These are phyloP conservation scores for Auriscalpium vulgare DNA, from an alignment of 768 basidiomycete species.

Conservation along the genomic window DNA sequence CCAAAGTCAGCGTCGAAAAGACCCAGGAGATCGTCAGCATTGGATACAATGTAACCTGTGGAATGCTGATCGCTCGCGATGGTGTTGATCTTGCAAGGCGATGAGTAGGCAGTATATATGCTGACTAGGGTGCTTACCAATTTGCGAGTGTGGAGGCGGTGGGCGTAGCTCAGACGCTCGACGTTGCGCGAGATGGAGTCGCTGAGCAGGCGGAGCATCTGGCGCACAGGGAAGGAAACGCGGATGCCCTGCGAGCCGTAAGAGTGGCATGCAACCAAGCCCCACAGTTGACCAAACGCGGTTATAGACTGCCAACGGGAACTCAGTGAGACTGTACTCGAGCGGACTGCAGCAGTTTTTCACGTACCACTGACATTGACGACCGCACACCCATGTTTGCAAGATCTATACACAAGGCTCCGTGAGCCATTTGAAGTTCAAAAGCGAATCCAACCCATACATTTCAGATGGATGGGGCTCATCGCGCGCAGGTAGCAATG, in stretches of 20 bases:
- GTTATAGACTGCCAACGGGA: slow-evolving; percentile 54
- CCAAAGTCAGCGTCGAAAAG: slow-evolving; percentile 78
- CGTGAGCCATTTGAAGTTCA: slow-evolving; percentile 3
- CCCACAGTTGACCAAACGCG: slow-evolving; percentile 76
- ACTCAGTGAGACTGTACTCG: neutral
- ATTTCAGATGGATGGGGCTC: slow-evolving; percentile 81
- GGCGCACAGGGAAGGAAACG: slow-evolving; percentile 77
- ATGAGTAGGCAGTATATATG: neutral
- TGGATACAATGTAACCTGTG: slow-evolving; percentile 71
- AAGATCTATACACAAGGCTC: slow-evolving; percentile 37
- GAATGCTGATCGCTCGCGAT: slow-evolving; percentile 60
- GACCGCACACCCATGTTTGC: slow-evolving; percentile 78
- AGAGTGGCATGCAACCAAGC: slow-evolving; percentile 69
- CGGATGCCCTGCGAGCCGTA: slow-evolving; percentile 77
- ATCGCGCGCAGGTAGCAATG: slow-evolving; percentile 81
- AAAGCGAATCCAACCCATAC: slow-evolving; percentile 27
- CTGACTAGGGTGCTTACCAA: slow-evolving; percentile 37
- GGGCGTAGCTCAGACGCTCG: slow-evolving; percentile 71
- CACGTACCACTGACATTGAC: slow-evolving; percentile 74
- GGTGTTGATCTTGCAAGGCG: slow-evolving; percentile 53
- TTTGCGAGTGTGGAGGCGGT: slow-evolving; percentile 67
- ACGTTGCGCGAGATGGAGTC: slow-evolving; percentile 77
- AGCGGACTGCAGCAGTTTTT: neutral
- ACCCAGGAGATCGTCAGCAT: slow-evolving; percentile 69
- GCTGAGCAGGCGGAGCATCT: slow-evolving; percentile 72